Evolutionary conservation across 331 rosid species (phyloP).

Genomic region (Rosa hybrid): DNA sequence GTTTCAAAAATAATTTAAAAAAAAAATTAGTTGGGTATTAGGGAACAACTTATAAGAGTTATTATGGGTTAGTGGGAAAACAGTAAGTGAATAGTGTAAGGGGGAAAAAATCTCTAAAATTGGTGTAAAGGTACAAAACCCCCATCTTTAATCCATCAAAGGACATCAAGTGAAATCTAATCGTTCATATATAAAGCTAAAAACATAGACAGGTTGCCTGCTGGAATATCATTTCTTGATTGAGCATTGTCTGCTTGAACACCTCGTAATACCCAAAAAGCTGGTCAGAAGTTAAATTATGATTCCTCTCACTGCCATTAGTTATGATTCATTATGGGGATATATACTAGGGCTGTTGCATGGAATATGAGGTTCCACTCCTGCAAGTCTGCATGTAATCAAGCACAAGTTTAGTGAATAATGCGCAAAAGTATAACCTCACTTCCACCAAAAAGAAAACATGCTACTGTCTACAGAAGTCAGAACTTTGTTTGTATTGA

Average conservation of each 20-base stretch:
- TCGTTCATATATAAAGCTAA: too few relatives aligned
- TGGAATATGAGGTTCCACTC: conserved; percentile 52
- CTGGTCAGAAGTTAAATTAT: conserved; percentile 26
- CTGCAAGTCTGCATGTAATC: conserved; percentile 36
- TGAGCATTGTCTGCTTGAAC: conserved; percentile 70
- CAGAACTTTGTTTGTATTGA: too few relatives aligned
- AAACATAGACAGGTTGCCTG: too few relatives aligned
- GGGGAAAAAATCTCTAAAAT: too few relatives aligned
- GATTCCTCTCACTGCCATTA: conserved; percentile 32
- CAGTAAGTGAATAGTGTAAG: too few relatives aligned
- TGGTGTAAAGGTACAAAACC: too few relatives aligned
- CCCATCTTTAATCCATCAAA: too few relatives aligned
- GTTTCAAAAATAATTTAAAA: too few relatives aligned
- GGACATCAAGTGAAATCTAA: too few relatives aligned
- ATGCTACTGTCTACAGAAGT: not conserved
- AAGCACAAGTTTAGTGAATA: conserved; percentile 19
- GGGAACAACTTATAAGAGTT: too few relatives aligned
- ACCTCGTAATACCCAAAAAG: conserved; percentile 42
- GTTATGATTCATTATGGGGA: conserved; percentile 30
- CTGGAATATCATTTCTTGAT: conserved; percentile 56
- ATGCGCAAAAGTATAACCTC: not conserved
- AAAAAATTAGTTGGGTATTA: too few relatives aligned
- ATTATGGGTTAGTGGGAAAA: too few relatives aligned
- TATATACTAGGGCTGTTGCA: conserved; percentile 37
- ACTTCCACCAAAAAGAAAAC: not conserved